These are phyloP conservation scores for Tolypocladium endophyticum DNA, from an alignment of 2,329 filamentous ascomycete species.

Conservation along the genomic window DNA sequence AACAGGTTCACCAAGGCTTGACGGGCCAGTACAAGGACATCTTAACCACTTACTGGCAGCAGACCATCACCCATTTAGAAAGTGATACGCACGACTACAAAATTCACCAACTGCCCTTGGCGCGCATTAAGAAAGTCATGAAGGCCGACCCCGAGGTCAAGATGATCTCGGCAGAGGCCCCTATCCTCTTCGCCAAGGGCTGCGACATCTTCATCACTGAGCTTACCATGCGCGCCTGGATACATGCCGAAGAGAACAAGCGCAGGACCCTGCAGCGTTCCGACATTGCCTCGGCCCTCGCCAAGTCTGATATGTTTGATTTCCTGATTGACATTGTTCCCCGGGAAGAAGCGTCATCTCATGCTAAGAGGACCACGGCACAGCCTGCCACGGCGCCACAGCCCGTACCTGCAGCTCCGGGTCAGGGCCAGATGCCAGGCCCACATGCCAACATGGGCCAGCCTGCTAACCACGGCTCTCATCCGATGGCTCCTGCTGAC, in stretches of 20 bases:
- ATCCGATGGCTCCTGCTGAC: constrained; percentile 49
- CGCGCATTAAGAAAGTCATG: constrained; percentile 99
- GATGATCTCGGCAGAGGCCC: constrained; percentile 98
- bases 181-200: constrained; percentile 94
- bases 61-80: constrained; percentile 92
- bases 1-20: constrained; percentile 86
- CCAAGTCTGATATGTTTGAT: constrained; percentile 99
- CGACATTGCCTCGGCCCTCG: constrained; percentile 89
- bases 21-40: constrained; percentile 92
- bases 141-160: constrained; percentile 98
- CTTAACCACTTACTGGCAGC: constrained; percentile 97
- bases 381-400: constrained; percentile 32
- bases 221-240: constrained; percentile 98
- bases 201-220: constrained; percentile 99
- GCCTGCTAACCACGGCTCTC: constrained; percentile 44
- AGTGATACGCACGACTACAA: constrained; percentile 97
- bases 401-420: constrained; percentile 36
- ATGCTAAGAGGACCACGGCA: constrained; percentile 63
- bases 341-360: constrained; percentile 79
- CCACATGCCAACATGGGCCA: constrained; percentile 40
- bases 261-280: constrained; percentile 87
- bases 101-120: constrained; percentile 87
- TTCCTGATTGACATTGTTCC: constrained; percentile 98
- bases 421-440: constrained; percentile 41
- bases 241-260: constrained; percentile 98